These are phyloP conservation scores for Teratosphaeria nubilosa DNA, from an alignment of 2,329 filamentous ascomycete genomes.

Conservation along the genomic window DNA sequence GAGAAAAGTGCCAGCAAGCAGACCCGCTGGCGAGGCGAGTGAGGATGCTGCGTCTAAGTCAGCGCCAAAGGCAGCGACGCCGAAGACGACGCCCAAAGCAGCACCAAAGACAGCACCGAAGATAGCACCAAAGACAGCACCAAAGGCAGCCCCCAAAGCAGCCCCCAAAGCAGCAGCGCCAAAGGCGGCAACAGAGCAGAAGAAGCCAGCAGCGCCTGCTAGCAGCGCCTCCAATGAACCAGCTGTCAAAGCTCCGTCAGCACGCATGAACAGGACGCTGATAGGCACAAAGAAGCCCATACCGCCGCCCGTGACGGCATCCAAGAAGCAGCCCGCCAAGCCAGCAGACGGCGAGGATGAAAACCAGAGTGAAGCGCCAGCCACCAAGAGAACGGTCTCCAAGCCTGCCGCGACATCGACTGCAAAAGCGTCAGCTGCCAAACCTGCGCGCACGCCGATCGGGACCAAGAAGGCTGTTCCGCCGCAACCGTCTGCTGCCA, in stretches of 20 bases:
- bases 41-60: not conserved
- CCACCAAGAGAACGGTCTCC: constrained; percentile 2
- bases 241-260: not conserved
- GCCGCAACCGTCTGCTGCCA: not conserved
- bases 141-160: not conserved
- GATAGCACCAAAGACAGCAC: not conserved
- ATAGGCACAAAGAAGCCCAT: not conserved
- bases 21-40: not conserved
- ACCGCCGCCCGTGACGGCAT: not conserved
- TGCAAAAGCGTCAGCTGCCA: not conserved
- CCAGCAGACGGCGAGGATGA: not conserved
- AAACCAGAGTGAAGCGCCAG: not conserved
- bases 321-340: constrained; percentile 1
- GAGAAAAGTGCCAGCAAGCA: not conserved
- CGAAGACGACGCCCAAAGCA: not conserved
- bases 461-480: not conserved
- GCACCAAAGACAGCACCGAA: not conserved
- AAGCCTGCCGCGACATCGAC: not conserved
- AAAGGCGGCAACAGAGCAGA: not conserved
- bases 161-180: too few species aligned
- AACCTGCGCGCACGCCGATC: not conserved
- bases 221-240: not conserved
- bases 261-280: not conserved
- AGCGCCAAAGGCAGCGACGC: not conserved
- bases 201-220: not conserved